These are phyloP conservation scores for Neonectria punicea DNA, from an alignment of 2,329 filamentous ascomycete species.

Conservation along the genomic window DNA sequence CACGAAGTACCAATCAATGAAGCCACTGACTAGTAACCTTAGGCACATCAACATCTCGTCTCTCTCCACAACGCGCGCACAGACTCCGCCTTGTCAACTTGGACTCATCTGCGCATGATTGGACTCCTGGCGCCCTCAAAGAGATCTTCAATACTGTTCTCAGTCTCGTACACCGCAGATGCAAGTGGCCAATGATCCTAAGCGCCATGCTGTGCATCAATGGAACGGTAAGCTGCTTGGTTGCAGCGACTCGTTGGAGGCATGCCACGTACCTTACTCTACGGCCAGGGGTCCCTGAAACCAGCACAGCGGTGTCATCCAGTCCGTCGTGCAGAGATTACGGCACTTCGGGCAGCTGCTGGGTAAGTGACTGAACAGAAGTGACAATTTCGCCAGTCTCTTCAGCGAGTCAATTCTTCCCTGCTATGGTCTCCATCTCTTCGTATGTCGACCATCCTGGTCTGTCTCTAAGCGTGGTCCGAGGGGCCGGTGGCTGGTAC, in stretches of 20 bases:
- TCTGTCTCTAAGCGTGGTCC: neutral
- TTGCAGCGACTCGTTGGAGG: constrained; percentile 22
- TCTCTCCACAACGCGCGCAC: constrained; percentile 6
- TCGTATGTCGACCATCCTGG: neutral
- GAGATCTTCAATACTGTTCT: constrained; percentile 2
- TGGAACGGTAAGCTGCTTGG: constrained; percentile 16
- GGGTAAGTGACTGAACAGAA: constrained; percentile 16
- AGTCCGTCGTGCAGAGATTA: constrained; percentile 30
- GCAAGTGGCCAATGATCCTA: constrained; percentile 17
- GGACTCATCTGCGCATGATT: constrained; percentile 8
- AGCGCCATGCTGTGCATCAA: constrained; percentile 28
- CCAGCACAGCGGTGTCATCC: constrained; percentile 34
- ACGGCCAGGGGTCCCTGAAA: constrained; percentile 35
- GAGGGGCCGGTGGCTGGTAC: constrained; percentile 2
- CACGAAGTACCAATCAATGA: neutral
- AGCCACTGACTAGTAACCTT: neutral
- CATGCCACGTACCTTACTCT: constrained; percentile 27
- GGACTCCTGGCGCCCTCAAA: constrained; percentile 7
- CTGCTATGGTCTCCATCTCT: neutral
- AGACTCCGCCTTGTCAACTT: constrained; percentile 6
- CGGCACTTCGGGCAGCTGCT: constrained; percentile 12
- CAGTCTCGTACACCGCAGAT: constrained; percentile 10
- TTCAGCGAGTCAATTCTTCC: constrained; percentile 11
- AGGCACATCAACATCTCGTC: constrained; percentile 3
- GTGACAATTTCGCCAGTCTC: neutral